Percentiles rank a stretch among this genome's conserved stretches.
Evolutionary conservation across 352 stramenopile genomes (phyloP).

Genomic region (Phytophthora sansomeana): DNA sequence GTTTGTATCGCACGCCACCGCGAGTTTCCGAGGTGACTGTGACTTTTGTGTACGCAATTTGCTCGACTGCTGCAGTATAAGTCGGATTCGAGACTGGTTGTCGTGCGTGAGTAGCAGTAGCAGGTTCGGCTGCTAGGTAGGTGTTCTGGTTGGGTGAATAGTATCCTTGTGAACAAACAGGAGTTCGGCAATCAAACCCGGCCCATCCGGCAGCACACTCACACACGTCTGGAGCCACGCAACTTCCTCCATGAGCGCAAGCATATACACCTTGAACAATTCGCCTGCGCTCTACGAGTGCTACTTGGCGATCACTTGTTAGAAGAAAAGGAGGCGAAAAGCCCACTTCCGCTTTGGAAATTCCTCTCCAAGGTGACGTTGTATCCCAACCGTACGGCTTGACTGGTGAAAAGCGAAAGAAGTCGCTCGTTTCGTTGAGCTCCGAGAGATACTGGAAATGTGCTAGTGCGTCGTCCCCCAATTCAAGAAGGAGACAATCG

Average conservation of each 20-base stretch:
- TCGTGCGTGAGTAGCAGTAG: slow-evolving; percentile 46
- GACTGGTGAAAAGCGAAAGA: slow-evolving; percentile 85
- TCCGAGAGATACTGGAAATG: slow-evolving; percentile 92
- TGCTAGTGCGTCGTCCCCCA: slow-evolving; percentile 79
- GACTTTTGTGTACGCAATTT: slow-evolving; percentile 59
- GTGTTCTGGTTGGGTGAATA: slow-evolving; percentile 81
- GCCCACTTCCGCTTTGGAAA: slow-evolving; percentile 45
- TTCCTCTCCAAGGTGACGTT: slow-evolving; percentile 76
- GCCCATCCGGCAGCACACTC: slow-evolving; percentile 92
- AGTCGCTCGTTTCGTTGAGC: slow-evolving; percentile 68
- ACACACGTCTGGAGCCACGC: slow-evolving; percentile 92
- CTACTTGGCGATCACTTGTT: slow-evolving; percentile 89
- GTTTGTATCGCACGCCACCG: slow-evolving; percentile 68
- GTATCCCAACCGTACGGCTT: slow-evolving; percentile 89
- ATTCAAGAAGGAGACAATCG: slow-evolving; percentile 84
- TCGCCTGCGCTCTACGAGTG: slow-evolving; percentile 84
- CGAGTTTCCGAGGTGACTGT: slow-evolving; percentile 42
- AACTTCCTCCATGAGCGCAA: slow-evolving; percentile 95
- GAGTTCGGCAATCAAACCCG: slow-evolving; percentile 97
- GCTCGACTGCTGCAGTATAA: slow-evolving; percentile 65
- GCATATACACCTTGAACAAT: slow-evolving; percentile 94
- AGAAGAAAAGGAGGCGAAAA: slow-evolving; percentile 71
- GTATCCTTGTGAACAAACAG: slow-evolving; percentile 94
- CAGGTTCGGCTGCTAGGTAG: slow-evolving; percentile 82
- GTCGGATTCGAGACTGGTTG: slow-evolving; percentile 72